Conservation (phyloP, 768 basidiomycete genomes). For the Russula dissimulans region DNA sequence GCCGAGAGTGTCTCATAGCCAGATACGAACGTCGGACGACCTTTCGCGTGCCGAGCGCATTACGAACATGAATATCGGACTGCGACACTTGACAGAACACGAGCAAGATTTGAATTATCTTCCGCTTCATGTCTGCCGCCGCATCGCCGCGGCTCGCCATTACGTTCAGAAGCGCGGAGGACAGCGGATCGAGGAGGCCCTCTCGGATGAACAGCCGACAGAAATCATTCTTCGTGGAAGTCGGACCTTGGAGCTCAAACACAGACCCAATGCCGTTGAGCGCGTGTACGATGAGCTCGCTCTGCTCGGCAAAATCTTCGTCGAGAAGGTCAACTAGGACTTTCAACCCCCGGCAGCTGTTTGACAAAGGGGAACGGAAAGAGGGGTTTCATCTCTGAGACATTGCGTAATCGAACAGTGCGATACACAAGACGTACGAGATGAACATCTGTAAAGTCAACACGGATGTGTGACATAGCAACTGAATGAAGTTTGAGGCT, state of each 20-base stretch:
- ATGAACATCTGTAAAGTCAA: slow-evolving; percentile 98
- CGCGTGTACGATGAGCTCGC: slow-evolving; percentile 85
- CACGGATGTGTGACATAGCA: slow-evolving; percentile 87
- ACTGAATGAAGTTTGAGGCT: slow-evolving; percentile 88
- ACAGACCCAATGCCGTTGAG: slow-evolving; percentile 92
- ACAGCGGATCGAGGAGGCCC: slow-evolving; percentile 87
- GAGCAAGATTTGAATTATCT: slow-evolving; percentile 80
- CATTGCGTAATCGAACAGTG: background rate
- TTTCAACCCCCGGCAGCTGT: slow-evolving; percentile 86
- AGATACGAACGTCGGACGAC: slow-evolving; percentile 71
- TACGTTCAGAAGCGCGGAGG: slow-evolving; percentile 81
- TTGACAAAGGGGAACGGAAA: background rate
- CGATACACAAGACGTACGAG: slow-evolving; percentile 51
- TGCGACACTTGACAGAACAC: slow-evolving; percentile 97
- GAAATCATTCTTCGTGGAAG: slow-evolving; percentile 90
- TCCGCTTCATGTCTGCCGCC: slow-evolving; percentile 69
- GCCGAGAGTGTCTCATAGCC: background rate
- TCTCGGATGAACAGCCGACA: slow-evolving; percentile 97
- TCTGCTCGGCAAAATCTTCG: slow-evolving; percentile 89
- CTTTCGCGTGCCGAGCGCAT: slow-evolving; percentile 83
- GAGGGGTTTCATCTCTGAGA: background rate
- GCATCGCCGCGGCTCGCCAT: slow-evolving; percentile 62
- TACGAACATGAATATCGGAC: slow-evolving; percentile 86
- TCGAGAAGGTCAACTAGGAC: slow-evolving; percentile 94
- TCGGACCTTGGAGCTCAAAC: slow-evolving; percentile 92